Conservation (phyloP, 2,329 filamentous ascomycete species). For the Phaeosphaeriaceae sp. region DNA sequence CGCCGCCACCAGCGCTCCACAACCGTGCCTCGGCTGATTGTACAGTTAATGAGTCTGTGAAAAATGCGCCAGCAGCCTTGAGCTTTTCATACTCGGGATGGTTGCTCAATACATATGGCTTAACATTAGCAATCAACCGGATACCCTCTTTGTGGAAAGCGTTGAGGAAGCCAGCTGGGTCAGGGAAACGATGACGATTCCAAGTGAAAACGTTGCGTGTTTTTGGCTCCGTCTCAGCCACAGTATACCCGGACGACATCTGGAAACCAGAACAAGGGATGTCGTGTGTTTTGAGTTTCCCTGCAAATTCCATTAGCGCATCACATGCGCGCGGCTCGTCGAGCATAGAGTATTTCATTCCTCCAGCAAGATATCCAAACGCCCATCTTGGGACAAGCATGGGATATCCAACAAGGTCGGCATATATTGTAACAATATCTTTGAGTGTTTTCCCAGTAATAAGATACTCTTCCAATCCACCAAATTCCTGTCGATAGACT, state of each 20-base stretch:
- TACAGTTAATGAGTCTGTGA: slow-evolving; percentile 61
- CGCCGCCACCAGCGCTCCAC: slow-evolving; percentile 75
- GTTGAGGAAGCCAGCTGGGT: slow-evolving; percentile 68
- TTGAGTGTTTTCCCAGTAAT: slow-evolving; percentile 70
- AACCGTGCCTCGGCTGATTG: slow-evolving; percentile 65
- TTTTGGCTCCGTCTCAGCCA: slow-evolving; percentile 70
- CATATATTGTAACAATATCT: slow-evolving; percentile 70
- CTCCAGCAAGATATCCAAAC: slow-evolving; percentile 74
- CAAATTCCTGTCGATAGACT: slow-evolving; percentile 74
- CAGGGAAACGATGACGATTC: slow-evolving; percentile 73
- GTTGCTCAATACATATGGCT: slow-evolving; percentile 71
- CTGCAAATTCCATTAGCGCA: slow-evolving; percentile 65
- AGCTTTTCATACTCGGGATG: slow-evolving; percentile 72
- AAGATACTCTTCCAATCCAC: slow-evolving; percentile 74
- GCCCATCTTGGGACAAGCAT: slow-evolving; percentile 73
- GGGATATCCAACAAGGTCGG: slow-evolving; percentile 71
- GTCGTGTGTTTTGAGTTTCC: slow-evolving; percentile 66
- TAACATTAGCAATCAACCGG: slow-evolving; percentile 73
- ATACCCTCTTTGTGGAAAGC: slow-evolving; percentile 70
- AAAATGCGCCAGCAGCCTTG: slow-evolving; percentile 65
- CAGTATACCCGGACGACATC: slow-evolving; percentile 75
- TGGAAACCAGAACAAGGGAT: slow-evolving; percentile 76
- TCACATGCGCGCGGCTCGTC: slow-evolving; percentile 63
- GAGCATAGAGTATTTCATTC: slow-evolving; percentile 66
- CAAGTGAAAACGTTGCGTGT: slow-evolving; percentile 75